Base-by-base conservation (phyloP, 495 filamentous ascomycete species). In the Lentithecium fluviatile region DNA sequence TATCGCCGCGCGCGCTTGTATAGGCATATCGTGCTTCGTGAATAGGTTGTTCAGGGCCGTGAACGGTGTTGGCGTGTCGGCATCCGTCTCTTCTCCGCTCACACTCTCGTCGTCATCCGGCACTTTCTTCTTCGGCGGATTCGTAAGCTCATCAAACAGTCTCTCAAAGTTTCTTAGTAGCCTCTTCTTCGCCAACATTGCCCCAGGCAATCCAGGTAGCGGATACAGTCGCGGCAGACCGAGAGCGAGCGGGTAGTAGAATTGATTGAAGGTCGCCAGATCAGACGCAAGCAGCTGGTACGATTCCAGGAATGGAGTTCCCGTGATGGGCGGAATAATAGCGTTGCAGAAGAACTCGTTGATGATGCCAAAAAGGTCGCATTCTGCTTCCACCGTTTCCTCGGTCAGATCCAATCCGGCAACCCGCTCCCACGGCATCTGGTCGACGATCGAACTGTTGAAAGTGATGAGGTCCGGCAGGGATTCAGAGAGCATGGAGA, bases 371-470 rank as follows among this genome's bases (percentile, higher is more conserved):
- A 65, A 70, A 12, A 51, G 23, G 3, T 58, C 45, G 48, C 23
- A 59, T 20, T 67, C 60, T n/a, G 38, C 59, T 54, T 72, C 71
- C 34, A 51, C 68, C 13, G 50, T 57, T 20, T 55, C 57, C 25
- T 70, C 62, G 10, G 56, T 64, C 21, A 75, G 68, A 0, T 73
- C 69, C 6, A 66, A 46, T 15, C 76, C 60, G 13, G 68, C 66
- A 1, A 79, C 74, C 3, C 82, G 79, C 68, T 88, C 85, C 85
- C 85, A 88, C 0, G 70, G 72, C 54, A 74, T 74, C 60, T 86
- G 80, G 61, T 89, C 85, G 24, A 88, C 80, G 5, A 78, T 66
- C 45, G 82, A 83, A n/a, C 74, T 71, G 36, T 72, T 77, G 60
- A 85, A 86, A 6, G 79, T 82, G 24, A 87, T 80, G 29, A 88